Percentiles rank a stretch among this genome's conserved stretches.
These are phyloP conservation scores for Saccharomyces hybrid DNA, from an alignment of 1,139 yeast genomes.

Conservation along the genomic window DNA sequence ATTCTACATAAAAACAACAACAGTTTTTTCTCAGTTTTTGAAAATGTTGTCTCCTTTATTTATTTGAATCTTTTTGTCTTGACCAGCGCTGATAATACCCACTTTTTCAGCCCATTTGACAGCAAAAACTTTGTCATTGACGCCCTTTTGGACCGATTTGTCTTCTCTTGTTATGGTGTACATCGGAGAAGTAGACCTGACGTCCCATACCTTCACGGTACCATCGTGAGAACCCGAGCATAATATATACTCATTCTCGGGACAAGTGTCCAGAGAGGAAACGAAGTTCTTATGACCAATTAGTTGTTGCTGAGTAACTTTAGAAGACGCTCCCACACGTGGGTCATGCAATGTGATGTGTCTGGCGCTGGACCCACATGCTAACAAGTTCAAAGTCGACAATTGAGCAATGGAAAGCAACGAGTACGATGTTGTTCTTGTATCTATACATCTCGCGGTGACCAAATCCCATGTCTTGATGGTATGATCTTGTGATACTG, in stretches of 20 bases:
- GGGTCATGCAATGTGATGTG: constrained; percentile 93
- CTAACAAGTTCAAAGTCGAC: constrained; percentile 59
- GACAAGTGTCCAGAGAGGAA: constrained; percentile 64
- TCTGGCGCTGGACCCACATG: constrained; percentile 92
- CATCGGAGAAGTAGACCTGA: constrained; percentile 77
- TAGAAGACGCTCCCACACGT: constrained; percentile 45
- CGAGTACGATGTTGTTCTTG: constrained; percentile 83
- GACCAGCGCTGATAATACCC: constrained; percentile 90
- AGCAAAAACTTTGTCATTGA: constrained; percentile 64
- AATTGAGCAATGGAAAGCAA: constrained; percentile 67
- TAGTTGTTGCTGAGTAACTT: constrained; percentile 57
- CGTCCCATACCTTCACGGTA: constrained; percentile 91
- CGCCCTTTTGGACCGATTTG: constrained; percentile 33
- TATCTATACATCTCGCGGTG: constrained; percentile 74
- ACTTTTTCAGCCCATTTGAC: constrained; percentile 74
- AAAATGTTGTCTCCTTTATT: constrained; percentile 45
- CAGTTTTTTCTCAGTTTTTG: constrained; percentile 10
- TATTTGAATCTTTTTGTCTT: constrained; percentile 86
- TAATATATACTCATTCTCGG: constrained; percentile 70
- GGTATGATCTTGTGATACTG: constrained; percentile 92
- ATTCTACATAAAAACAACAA: background rate
- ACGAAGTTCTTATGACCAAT: constrained; percentile 91
- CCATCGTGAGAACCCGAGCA: constrained; percentile 94
- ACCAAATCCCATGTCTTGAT: constrained; percentile 94
- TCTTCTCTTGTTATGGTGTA: constrained; percentile 75